Evolutionary conservation across 805 yeast species (phyloP).

Genomic region (Schwanniomyces occidentalis): DNA sequence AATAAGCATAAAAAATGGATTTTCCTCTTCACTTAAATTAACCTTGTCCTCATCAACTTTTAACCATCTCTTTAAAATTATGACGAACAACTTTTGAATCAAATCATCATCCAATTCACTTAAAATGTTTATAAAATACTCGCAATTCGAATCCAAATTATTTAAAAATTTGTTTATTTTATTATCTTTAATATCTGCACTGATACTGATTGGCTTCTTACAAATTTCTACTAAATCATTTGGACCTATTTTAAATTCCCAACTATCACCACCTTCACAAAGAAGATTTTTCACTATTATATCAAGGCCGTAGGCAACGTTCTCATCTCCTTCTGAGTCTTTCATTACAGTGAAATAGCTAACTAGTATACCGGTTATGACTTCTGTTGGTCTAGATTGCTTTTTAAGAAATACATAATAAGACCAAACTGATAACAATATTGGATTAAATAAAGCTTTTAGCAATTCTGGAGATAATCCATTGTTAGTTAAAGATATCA

Average conservation of each 20-base stretch:
- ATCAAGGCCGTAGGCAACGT: conserved; percentile 25
- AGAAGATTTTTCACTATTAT: conserved; percentile 33
- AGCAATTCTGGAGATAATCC: conserved; percentile 26
- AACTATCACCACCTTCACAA: conserved; percentile 27
- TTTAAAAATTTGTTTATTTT: conserved; percentile 28
- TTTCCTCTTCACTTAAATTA: conserved; percentile 23
- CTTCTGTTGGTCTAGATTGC: conserved; percentile 29
- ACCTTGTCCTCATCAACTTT: conserved; percentile 12
- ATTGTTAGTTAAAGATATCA: conserved; percentile 58
- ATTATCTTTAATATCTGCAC: conserved; percentile 16
- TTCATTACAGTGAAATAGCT: conserved; percentile 31
- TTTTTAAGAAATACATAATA: conserved; percentile 39
- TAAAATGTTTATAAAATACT: conserved; percentile 42
- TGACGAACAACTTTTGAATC: conserved; percentile 48
- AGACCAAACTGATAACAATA: conserved; percentile 43
- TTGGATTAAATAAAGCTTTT: conserved; percentile 27
- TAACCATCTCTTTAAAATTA: conserved; percentile 64
- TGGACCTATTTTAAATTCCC: conserved; percentile 46
- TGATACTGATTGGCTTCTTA: conserved; percentile 2
- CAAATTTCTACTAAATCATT: conserved; percentile 36
- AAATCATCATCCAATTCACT: conserved; percentile 49
- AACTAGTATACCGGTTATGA: conserved; percentile 39
- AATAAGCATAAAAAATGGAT: conserved; percentile 55
- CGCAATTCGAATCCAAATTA: conserved; percentile 27
- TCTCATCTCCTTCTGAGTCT: conserved; percentile 14